Conservation (phyloP, 768 basidiomycete genomes). For the Multifurca ochricompacta region DNA sequence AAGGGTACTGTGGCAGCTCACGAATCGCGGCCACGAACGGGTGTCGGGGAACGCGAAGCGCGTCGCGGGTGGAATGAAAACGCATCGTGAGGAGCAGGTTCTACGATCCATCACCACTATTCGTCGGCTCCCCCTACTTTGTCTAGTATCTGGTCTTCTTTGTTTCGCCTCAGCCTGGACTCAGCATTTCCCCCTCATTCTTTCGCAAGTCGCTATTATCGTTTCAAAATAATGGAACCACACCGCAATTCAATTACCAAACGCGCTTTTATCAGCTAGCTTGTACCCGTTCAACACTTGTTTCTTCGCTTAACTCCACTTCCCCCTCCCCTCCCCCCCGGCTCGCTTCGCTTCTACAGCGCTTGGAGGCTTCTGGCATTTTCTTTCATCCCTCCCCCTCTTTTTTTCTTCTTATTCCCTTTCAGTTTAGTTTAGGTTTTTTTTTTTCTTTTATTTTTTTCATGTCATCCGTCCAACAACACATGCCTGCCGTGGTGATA, state of each 20-base stretch:
- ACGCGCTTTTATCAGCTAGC: neutral
- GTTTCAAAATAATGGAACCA: conserved; percentile 14
- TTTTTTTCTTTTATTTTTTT: neutral
- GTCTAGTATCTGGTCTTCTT: conserved; percentile 5
- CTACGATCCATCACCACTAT: neutral
- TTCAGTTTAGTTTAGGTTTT: neutral
- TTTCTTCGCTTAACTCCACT: neutral
- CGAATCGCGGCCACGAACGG: conserved; percentile 25
- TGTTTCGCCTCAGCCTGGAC: neutral
- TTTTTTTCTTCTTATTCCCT: neutral
- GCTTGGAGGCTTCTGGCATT: conserved; percentile 3
- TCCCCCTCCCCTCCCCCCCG: no score
- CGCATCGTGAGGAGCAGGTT: neutral
- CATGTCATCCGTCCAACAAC: neutral
- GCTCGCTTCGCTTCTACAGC: conserved; percentile 2
- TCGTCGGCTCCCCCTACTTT: neutral
- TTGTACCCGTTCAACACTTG: neutral
- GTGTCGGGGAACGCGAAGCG: conserved; percentile 11
- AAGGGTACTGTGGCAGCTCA: conserved; percentile 49
- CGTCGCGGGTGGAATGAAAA: conserved; percentile 17
- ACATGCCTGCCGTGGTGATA: conserved; percentile 13
- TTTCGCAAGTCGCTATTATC: conserved; percentile 6
- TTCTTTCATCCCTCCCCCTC: neutral
- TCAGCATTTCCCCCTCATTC: conserved; percentile 9
- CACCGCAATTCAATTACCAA: conserved; percentile 5